These are phyloP conservation scores for Penicillium psychrofluorescens DNA, from an alignment of 495 filamentous ascomycete genomes.

Conservation along the genomic window DNA sequence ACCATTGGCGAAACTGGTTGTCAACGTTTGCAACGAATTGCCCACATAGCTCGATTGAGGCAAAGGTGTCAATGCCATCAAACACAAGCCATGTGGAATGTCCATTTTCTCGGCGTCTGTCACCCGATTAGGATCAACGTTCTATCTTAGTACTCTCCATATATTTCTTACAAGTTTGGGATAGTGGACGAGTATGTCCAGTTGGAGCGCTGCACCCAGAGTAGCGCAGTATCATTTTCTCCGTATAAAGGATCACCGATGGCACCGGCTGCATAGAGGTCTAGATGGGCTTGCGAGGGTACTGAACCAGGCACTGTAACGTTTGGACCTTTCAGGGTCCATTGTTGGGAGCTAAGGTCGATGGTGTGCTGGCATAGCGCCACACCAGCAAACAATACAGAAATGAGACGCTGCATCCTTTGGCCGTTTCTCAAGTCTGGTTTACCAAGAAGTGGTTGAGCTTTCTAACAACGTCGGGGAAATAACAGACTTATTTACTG, in stretches of 20 bases:
- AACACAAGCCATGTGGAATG: constrained; percentile 48
- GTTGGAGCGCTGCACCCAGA: constrained; percentile 52
- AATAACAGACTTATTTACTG: no score
- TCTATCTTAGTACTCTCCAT: constrained; percentile 5
- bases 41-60: constrained; percentile 54
- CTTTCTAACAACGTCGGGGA: no score
- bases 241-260: constrained; percentile 39
- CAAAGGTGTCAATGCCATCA: constrained; percentile 61
- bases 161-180: constrained; percentile 30
- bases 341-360: constrained; percentile 44
- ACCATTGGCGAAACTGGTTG: constrained; percentile 67
- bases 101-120: no score
- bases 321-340: constrained; percentile 51
- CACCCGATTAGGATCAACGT: constrained; percentile 10
- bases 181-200: constrained; percentile 58
- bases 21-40: constrained; percentile 54
- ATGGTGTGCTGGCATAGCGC: constrained; percentile 31
- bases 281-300: constrained; percentile 58
- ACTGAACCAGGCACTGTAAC: constrained; percentile 51
- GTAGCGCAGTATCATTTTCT: constrained; percentile 55
- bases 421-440: no score
- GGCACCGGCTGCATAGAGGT: constrained; percentile 45
- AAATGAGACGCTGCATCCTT: no score
- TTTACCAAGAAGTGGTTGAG: no score
- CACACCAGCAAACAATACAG: no score